phyloP scores from a whole-genome alignment of 192 early-diverging fungal genomes.

The Entomortierella lignicola region DNA sequence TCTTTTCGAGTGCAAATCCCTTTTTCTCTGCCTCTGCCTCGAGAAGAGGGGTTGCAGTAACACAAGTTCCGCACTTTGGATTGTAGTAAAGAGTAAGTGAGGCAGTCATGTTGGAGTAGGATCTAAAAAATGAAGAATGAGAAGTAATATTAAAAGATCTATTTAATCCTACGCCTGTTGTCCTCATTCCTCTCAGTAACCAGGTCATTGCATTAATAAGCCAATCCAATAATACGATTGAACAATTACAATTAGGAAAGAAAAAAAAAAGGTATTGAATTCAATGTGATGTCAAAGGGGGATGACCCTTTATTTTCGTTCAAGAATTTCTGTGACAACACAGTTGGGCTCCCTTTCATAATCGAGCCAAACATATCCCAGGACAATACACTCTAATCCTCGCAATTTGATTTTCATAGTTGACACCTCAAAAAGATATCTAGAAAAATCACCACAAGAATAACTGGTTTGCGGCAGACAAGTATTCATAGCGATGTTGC shows the following conservation, averaged over 20 bases:
- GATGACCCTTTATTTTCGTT: too few relatives aligned
- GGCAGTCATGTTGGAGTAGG: background rate
- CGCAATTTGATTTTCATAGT: too few relatives aligned
- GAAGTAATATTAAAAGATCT: background rate
- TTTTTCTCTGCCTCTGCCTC: slow-evolving; percentile 2
- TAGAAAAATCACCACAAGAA: too few relatives aligned
- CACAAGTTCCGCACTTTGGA: slow-evolving; percentile 32
- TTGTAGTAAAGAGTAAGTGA: slow-evolving; percentile 50
- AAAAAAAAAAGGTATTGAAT: too few relatives aligned
- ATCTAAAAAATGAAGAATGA: background rate
- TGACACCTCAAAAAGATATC: too few relatives aligned
- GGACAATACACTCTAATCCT: too few relatives aligned
- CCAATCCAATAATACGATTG: background rate
- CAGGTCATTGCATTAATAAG: background rate
- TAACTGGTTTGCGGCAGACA: too few relatives aligned
- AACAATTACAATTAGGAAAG: background rate
- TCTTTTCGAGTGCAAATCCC: slow-evolving; percentile 26
- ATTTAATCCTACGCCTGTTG: background rate
- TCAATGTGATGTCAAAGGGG: too few relatives aligned
- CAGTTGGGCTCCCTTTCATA: too few relatives aligned
- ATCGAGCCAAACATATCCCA: too few relatives aligned
- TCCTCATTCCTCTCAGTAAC: background rate
- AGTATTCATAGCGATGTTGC: too few relatives aligned
- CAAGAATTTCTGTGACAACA: too few relatives aligned
- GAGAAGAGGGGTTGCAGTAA: slow-evolving; percentile 27